These are phyloP conservation scores for Tricholomella constricta DNA, from an alignment of 768 basidiomycete genomes.

Conservation along the genomic window DNA sequence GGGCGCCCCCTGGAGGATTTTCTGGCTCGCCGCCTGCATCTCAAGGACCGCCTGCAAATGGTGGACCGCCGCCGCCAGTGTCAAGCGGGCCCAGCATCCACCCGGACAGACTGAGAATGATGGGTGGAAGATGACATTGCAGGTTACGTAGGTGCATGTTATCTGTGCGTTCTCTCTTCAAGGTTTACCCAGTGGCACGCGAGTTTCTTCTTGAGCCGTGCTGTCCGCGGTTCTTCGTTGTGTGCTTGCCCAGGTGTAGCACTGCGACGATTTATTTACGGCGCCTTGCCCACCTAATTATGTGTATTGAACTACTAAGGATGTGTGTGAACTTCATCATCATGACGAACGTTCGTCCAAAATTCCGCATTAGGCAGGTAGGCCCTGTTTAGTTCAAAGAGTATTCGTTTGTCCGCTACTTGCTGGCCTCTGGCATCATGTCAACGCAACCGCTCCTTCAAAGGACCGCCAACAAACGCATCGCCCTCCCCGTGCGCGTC, in stretches of 20 bases:
- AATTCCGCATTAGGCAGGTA: constrained; percentile 6
- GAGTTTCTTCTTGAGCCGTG: too few species aligned
- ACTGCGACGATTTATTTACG: too few species aligned
- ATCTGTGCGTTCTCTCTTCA: background rate
- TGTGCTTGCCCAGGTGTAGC: too few species aligned
- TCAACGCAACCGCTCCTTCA: constrained; percentile 98
- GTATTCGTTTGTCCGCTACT: constrained; percentile 6
- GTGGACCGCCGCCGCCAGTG: constrained; percentile 26
- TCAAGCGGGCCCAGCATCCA: constrained; percentile 68
- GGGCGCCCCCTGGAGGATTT: constrained; percentile 42
- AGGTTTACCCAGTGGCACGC: background rate
- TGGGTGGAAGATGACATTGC: constrained; percentile 41
- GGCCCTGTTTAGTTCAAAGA: background rate
- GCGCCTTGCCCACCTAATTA: too few species aligned
- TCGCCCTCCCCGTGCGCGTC: constrained; percentile 92
- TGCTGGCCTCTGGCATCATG: constrained; percentile 50
- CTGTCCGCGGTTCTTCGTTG: too few species aligned
- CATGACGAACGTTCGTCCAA: constrained; percentile 7
- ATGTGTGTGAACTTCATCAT: too few species aligned
- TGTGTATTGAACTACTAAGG: too few species aligned
- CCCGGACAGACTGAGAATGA: constrained; percentile 83
- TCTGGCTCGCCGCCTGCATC: constrained; percentile 36
- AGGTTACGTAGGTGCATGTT: constrained; percentile 5
- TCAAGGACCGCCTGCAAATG: constrained; percentile 29
- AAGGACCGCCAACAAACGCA: constrained; percentile 91